Evolutionary conservation across 495 filamentous ascomycete species (phyloP), one percentile per base, ranked within the genome.

Genomic region (Friedmanniomyces endolithicus): DNA sequence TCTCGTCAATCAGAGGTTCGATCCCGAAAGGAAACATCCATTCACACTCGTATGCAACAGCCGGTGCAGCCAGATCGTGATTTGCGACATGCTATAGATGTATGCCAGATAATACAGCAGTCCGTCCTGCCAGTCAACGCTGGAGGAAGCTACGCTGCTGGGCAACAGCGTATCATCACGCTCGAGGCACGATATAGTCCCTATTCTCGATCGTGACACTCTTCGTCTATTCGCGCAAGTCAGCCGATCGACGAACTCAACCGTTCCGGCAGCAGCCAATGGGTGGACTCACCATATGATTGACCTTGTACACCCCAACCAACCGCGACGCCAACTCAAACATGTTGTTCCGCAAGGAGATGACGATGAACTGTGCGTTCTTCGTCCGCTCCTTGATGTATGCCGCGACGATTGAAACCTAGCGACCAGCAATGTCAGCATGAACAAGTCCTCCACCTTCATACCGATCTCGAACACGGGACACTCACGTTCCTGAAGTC

Each of bases 361-460:
- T 98, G 60, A 98, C 92, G 62, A 98, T 92, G 69, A 98, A 98
- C 65, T 98, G 92, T 0, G 92, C 92, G 67, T 98, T 97, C 78
- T 97, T 97, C 50, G 92, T 98, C 46, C 92, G 77, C 71, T 97
- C 90, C 71, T 96, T 96, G 76, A 98, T 98, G 64, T 98, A 98
- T 49, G 86, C 89, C 33, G 92, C 92, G 41, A 98, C 92, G 67
- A 98, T 98, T 1, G 89, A 95, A 29, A 98, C 92, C 88, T 94
- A 29, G n/a, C n/a, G 34, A 9, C 27, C n/a, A 35, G 11, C 12
- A 49, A 40, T 53, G 53, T 39, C 31, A 56, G 11, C 45, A 20
- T 57, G 20, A 23, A 31, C 3, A 3, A 31, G 27, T 31, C 9
- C 27, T 3, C 27, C 27, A 4, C 27, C 27, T 31, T 31, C 27